phyloP scores from a whole-genome alignment of 2,329 filamentous ascomycete species.

The Cladosporium halotolerans region DNA sequence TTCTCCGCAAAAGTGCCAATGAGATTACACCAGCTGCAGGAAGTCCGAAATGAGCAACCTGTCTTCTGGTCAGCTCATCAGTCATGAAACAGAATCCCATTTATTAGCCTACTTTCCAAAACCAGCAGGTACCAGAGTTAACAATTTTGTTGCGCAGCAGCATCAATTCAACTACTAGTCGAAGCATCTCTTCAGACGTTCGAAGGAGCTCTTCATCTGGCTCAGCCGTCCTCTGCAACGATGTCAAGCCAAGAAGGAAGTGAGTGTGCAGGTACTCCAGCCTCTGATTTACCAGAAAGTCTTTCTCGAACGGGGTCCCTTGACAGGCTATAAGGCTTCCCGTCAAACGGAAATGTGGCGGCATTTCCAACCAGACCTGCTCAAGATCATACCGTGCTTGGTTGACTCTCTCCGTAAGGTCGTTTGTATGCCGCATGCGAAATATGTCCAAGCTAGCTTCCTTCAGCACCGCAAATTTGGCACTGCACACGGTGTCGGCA shows the following conservation, averaged over 20 bases:
- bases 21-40: constrained; percentile 32
- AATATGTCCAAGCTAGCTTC: constrained; percentile 31
- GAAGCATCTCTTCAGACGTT: constrained; percentile 27
- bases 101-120: constrained; percentile 29
- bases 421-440: constrained; percentile 16
- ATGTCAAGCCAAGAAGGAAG: constrained; percentile 27
- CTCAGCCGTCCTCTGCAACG: constrained; percentile 19
- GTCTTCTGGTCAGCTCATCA: constrained; percentile 4
- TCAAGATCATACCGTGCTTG: constrained; percentile 4
- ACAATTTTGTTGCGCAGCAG: constrained; percentile 26
- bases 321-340: not conserved
- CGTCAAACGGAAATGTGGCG: constrained; percentile 18
- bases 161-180: constrained; percentile 26
- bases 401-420: not conserved
- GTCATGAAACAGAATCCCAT: not conserved
- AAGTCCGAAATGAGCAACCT: constrained; percentile 32
- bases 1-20: constrained; percentile 21
- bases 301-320: constrained; percentile 20
- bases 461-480: constrained; percentile 28
- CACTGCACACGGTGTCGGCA: constrained; percentile 28
- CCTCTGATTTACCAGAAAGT: constrained; percentile 29
- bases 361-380: constrained; percentile 25
- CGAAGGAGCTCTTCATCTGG: constrained; percentile 22
- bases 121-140: constrained; percentile 30
- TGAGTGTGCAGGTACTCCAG: constrained; percentile 31